phyloP scores from a whole-genome alignment of 805 yeast species.

The Torulaspora microellipsoides region DNA sequence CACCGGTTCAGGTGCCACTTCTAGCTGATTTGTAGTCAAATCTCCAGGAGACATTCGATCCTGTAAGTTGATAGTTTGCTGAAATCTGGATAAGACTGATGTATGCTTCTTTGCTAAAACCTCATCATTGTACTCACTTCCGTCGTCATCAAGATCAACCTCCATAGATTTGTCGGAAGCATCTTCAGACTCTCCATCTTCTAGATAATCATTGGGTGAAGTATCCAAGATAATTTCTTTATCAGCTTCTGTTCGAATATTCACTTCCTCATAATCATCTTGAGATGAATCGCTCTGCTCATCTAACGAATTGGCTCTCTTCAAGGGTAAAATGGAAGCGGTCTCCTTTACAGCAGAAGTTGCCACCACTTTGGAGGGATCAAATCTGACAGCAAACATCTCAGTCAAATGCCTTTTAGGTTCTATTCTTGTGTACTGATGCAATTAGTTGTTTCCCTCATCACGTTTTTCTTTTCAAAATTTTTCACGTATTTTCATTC shows the following conservation, averaged over 20 bases:
- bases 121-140: constrained; percentile 4
- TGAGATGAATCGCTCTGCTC: constrained; percentile 19
- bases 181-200: constrained; percentile 5
- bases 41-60: constrained; percentile 22
- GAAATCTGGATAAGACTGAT: constrained; percentile 50
- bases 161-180: constrained; percentile 15
- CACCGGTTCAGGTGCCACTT: constrained; percentile 28
- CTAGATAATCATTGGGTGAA: neutral
- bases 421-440: too few species aligned
- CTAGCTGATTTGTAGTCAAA: constrained; percentile 11
- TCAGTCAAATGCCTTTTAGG: neutral
- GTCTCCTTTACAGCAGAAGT: neutral
- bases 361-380: constrained; percentile 39
- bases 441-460: constrained; percentile 3
- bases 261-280: neutral
- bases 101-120: constrained; percentile 38
- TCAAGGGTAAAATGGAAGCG: constrained; percentile 21
- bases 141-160: constrained; percentile 8
- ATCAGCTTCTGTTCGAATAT: neutral
- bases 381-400: constrained; percentile 69
- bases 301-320: constrained; percentile 16
- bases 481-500: neutral
- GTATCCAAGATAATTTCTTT: neutral
- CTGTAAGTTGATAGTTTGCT: constrained; percentile 38
- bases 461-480: constrained; percentile 10